Evolutionary conservation across 2,329 filamentous ascomycete species (phyloP).

Genomic region (Ascochyta rabiei): DNA sequence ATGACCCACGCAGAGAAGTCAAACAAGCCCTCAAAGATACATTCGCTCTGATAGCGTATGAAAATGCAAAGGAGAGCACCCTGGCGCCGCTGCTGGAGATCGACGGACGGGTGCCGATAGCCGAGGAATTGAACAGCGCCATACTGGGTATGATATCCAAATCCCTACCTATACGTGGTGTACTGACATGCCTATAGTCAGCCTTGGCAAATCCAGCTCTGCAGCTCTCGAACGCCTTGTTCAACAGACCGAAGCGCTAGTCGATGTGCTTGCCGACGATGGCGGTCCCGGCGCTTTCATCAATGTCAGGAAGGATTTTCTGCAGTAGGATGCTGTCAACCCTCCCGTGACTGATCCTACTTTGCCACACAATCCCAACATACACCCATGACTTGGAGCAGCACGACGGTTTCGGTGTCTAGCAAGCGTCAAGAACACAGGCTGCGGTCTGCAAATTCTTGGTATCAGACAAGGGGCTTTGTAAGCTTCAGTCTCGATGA

Average conservation of each 20-base stretch:
- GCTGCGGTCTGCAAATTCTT: no score
- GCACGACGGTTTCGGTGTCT: no score
- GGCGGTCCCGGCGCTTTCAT: slow-evolving; percentile 85
- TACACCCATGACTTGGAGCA: background rate
- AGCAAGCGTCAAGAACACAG: no score
- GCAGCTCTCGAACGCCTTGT: slow-evolving; percentile 85
- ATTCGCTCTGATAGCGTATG: slow-evolving; percentile 86
- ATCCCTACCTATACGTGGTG: background rate
- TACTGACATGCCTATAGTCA: slow-evolving; percentile 64
- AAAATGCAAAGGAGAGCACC: slow-evolving; percentile 76
- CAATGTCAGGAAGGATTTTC: slow-evolving; percentile 59
- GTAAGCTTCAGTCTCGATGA: background rate
- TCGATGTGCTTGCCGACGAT: slow-evolving; percentile 80
- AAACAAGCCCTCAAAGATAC: slow-evolving; percentile 79
- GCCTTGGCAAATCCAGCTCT: slow-evolving; percentile 84
- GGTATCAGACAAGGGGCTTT: no score
- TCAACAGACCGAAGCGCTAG: slow-evolving; percentile 82
- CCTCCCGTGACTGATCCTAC: background rate
- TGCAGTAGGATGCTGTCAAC: slow-evolving; percentile 29
- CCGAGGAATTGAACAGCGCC: slow-evolving; percentile 91
- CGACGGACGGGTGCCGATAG: slow-evolving; percentile 75
- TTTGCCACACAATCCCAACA: background rate
- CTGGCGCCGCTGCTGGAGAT: slow-evolving; percentile 80
- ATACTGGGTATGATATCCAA: slow-evolving; percentile 70
- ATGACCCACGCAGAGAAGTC: slow-evolving; percentile 72